Evolutionary conservation across 108 stramenopile genomes (phyloP), one percentile per base, ranked within the genome.

Genomic region (Nitzschia sp.): DNA sequence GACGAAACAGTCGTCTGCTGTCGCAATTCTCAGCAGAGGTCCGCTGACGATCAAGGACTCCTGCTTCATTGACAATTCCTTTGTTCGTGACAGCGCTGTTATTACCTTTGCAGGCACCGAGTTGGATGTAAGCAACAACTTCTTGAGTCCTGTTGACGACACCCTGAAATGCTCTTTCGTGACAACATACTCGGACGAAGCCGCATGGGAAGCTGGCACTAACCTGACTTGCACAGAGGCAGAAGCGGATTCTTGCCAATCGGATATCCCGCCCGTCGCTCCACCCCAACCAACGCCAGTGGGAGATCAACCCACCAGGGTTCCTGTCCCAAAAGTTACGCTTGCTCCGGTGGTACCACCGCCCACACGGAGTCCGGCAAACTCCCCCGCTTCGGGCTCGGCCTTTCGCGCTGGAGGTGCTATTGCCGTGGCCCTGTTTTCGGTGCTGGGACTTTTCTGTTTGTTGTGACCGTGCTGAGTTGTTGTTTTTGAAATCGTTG

Each of bases 1-100:
- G n/a, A 8, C 15, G 8, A 15, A 42, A 42, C 38, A 42, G 38
- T 11, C 15, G 8, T 15, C 38, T 42, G 38, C 11, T 23, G 57
- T 36, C 33, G 72, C 72, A 23, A 59, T 74, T 66, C 64, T 64
- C 19, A 74, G 57, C 26, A 56, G 55, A 34, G 72, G 72, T n/a
- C 57, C 55, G 13, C 64, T 74, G 18, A 49, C 72, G 4, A 33
- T 74, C 31, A 38, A 66, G 28, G 15, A 62, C 27, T 47, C 33
- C 23, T 74, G 72, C 46, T 74, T 74, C 36, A 18, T 66, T 27
- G 56, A 66, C 64, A 74, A 74, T 47, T 13, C 21, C 9, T 74
- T 74, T 64, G 28, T 65, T 17, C 24, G 46, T 24, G 45, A 72
- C 11, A 51, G 28, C 30, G 46, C 71, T 2, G 71, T 72, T 26